phyloP scores from a whole-genome alignment of 1,284 basidiomycete species.

The Rhodotorula sp. region DNA sequence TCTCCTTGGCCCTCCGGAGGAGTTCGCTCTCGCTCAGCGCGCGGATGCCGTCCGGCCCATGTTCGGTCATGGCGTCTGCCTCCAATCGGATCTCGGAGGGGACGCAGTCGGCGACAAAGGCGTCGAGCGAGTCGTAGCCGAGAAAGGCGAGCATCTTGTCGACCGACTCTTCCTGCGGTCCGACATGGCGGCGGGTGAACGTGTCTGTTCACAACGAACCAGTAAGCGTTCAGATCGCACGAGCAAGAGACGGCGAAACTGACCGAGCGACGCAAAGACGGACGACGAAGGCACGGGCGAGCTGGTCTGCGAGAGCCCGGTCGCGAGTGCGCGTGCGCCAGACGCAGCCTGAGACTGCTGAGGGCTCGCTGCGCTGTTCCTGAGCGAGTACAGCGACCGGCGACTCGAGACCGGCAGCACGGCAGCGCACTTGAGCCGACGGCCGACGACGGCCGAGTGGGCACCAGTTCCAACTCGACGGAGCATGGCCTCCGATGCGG shows the following conservation, averaged over 20 bases:
- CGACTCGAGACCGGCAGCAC: no score
- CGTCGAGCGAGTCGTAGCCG: constrained; percentile 81
- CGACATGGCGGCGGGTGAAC: constrained; percentile 84
- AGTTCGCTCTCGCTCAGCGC: constrained; percentile 86
- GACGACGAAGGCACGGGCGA: constrained; percentile 46
- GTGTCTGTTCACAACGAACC: constrained; percentile 62
- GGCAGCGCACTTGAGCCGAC: no score
- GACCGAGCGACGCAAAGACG: constrained; percentile 58
- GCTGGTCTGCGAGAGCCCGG: constrained; percentile 27
- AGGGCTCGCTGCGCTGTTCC: background rate
- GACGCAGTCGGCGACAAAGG: constrained; percentile 76
- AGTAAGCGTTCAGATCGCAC: background rate
- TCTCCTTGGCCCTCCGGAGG: constrained; percentile 67
- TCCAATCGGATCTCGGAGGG: constrained; percentile 75
- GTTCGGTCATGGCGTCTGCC: constrained; percentile 62
- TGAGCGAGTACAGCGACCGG: background rate
- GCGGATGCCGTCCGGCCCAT: constrained; percentile 58
- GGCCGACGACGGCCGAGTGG: no score
- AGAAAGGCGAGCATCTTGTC: constrained; percentile 73
- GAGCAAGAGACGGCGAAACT: background rate
- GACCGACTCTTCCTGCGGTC: constrained; percentile 74
- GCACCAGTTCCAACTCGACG: no score
- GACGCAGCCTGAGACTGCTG: background rate
- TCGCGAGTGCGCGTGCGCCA: constrained; percentile 22
- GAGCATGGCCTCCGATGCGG: background rate